Evolutionary conservation across 768 basidiomycete genomes (phyloP).

Genomic region (Sarcomyxa edulis): DNA sequence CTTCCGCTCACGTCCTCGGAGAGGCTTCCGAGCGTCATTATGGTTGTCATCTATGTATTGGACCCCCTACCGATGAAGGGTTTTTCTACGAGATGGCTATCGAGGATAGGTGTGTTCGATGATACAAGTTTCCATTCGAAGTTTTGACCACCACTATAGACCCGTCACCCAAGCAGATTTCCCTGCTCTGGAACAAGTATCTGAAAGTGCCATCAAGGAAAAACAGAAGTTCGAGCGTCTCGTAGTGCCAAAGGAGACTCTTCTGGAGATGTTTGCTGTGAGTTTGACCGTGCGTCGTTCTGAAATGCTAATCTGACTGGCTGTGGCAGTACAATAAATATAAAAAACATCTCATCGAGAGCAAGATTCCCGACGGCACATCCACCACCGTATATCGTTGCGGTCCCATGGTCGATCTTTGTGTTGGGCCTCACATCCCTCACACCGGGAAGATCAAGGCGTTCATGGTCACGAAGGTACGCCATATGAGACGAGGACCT

Average conservation of each 20-base stretch:
- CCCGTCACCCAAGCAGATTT: slow-evolving; percentile 81
- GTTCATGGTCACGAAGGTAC: slow-evolving; percentile 91
- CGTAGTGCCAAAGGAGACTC: slow-evolving; percentile 88
- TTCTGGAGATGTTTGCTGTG: slow-evolving; percentile 95
- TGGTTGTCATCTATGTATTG: slow-evolving; percentile 94
- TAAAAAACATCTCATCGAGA: slow-evolving; percentile 92
- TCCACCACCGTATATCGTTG: slow-evolving; percentile 98
- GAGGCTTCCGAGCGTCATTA: slow-evolving; percentile 96
- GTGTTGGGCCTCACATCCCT: slow-evolving; percentile 95
- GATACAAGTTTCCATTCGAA: background rate
- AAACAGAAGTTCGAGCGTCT: slow-evolving; percentile 96
- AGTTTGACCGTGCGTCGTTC: slow-evolving; percentile 18
- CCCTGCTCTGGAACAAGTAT: slow-evolving; percentile 81
- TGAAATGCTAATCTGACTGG: slow-evolving; percentile 5
- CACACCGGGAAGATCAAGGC: slow-evolving; percentile 98
- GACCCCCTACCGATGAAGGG: slow-evolving; percentile 95
- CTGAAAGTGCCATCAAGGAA: slow-evolving; percentile 88
- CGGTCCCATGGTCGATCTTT: slow-evolving; percentile 97
- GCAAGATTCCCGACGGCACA: slow-evolving; percentile 93
- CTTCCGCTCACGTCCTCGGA: slow-evolving; percentile 95
- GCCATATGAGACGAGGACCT: no score
- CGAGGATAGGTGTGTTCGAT: slow-evolving; percentile 55
- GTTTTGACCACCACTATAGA: slow-evolving; percentile 29
- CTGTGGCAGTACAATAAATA: slow-evolving; percentile 90
- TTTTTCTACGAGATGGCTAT: slow-evolving; percentile 99